Evolutionary conservation across 768 basidiomycete genomes (phyloP), one percentile per base, ranked within the genome.

Genomic region (Mycena olivaceomarginata): DNA sequence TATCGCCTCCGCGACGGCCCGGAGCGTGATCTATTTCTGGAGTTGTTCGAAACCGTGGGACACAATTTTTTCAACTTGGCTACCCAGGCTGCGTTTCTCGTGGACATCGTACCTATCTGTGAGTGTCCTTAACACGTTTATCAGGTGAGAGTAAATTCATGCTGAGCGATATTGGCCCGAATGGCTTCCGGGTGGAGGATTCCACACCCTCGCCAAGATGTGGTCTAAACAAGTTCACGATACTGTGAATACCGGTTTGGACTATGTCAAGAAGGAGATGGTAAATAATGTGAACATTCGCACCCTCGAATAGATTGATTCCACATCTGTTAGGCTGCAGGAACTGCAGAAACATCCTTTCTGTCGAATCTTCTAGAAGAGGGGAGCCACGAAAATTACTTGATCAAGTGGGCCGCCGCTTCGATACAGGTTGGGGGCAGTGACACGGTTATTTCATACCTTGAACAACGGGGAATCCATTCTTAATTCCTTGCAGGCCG

Each of bases 341-440:
- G 53, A 13, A 56, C 53, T 3, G 53, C 53, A n/a, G 53, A 56
- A 56, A 9, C 53, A 22, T 56, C 53, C 20, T 56, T 56, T 2
- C 5, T 48, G 48, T 48, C 48, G 5, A 48, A 13, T 6, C 22
- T 67, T 5, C 70, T 77, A 0, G 76, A 77, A 13, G 71, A 77
- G 22, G 0, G 37, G 16, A n/a, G 5, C 5, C n/a, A 77, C 45
- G 71, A 69, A 5, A 67, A 72, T 8, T 57, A 72, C 10, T 46
- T 64, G 45, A 67, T 72, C n/a, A 77, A 72, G 37, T 73, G 72
- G 72, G 71, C 76, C 2, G 76, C 71, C 6, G 51, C 31, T 8
- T 64, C 76, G 4, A 72, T 77, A 16, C 71, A 77, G 46, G 76
- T 16, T 13, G 76, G 41, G 11, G 76, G 76, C 0, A 62, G 56